Conservation (phyloP, 139 green algal species). For the Eudorina sp. region DNA sequence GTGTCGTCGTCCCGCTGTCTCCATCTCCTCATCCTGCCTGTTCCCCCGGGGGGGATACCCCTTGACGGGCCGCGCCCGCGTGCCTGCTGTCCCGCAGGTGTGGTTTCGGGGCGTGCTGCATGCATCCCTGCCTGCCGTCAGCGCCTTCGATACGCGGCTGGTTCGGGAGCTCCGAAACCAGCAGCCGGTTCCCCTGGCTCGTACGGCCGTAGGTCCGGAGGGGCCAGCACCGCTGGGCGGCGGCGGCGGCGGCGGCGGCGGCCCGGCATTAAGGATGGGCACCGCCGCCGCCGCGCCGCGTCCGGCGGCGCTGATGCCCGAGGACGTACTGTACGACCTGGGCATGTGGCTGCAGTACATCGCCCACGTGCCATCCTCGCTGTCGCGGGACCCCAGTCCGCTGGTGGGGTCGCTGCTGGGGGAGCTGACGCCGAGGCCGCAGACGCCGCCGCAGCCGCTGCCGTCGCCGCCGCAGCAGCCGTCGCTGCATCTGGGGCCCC, state of each 20-base stretch:
- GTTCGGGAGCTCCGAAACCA: not conserved
- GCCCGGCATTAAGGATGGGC: too few species aligned
- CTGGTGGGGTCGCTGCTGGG: not conserved
- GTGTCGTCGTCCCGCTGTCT: too few species aligned
- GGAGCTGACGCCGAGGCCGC: not conserved
- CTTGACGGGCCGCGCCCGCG: too few species aligned
- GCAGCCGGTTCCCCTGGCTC: not conserved
- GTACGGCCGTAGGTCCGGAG: not conserved
- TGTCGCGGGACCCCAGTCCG: not conserved
- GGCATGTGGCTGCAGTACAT: conserved; percentile 42
- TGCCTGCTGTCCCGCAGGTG: not conserved
- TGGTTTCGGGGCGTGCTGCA: not conserved
- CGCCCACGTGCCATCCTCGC: not conserved
- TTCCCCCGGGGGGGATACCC: too few species aligned
- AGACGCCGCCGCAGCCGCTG: not conserved
- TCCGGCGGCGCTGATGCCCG: not conserved
- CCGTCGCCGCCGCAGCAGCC: not conserved
- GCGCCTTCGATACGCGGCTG: not conserved
- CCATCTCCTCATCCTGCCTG: too few species aligned
- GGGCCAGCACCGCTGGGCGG: not conserved
- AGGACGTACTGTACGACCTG: conserved; percentile 38
- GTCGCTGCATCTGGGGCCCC: not conserved
- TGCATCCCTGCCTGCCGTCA: conserved; percentile 1
- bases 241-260: not conserved
- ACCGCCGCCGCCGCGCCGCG: not conserved